phyloP scores from a whole-genome alignment of 331 rosid genomes.

The Acacia concinna region DNA sequence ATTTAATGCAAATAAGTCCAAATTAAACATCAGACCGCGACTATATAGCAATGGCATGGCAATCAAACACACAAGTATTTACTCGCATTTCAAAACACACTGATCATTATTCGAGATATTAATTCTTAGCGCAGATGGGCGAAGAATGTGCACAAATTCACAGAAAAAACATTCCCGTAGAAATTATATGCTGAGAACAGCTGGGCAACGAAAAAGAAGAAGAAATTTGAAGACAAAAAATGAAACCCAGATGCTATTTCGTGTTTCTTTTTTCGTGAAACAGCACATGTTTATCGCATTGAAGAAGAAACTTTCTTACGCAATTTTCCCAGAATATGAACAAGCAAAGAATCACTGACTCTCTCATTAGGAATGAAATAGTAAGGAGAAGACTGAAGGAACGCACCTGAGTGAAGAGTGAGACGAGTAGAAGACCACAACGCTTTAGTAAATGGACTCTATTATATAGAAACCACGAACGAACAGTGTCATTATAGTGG shows the following conservation, averaged over 20 bases:
- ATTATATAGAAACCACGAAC: not conserved
- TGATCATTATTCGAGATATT: not conserved
- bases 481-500: not conserved
- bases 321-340: not conserved
- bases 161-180: too few species aligned
- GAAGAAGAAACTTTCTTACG: not conserved
- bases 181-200: too few species aligned
- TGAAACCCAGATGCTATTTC: not conserved
- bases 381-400: not conserved
- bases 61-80: conserved; percentile 23
- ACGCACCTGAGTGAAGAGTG: not conserved
- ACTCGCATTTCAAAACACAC: not conserved
- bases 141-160: not conserved
- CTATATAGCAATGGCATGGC: not conserved
- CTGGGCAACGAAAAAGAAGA: not conserved
- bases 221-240: not conserved
- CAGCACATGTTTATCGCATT: not conserved
- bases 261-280: not conserved
- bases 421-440: not conserved
- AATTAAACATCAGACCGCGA: conserved; percentile 6
- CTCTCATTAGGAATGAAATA: not conserved
- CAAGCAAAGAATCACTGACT: not conserved
- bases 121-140: conserved; percentile 15
- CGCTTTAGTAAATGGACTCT: not conserved
- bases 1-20: not conserved